Base-by-base conservation (phyloP, 2,329 filamentous ascomycete genomes). In the Ophiostoma perfectum region DNA sequence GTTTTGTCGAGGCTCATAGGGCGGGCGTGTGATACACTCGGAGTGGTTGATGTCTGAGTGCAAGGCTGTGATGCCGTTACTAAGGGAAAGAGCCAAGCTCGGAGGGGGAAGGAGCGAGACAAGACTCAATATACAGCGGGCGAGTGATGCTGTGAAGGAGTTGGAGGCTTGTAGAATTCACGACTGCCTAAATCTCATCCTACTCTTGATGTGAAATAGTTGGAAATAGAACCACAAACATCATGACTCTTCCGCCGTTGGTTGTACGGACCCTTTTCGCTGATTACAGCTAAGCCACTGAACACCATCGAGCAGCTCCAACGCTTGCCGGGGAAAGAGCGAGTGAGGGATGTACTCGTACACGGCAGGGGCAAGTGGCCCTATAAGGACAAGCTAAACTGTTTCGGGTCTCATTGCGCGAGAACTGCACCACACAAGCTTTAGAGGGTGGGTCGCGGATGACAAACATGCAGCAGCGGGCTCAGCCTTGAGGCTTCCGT, bases 181-280 rank as follows among this genome's bases (percentile, higher is more conserved):
- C n/a, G 49, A 36, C 49, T 55, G 49, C 49, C 49, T 55, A 27
- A 18, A 11, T 3, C 8, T 55, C 1, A 4, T 55, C 4, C 11
- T 27, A 55, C 18, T 55, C 18, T 45, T 27, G 27, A 4, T 55
- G n/a, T 11, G 12, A 11, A 55, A 9, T 27, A 18, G 5, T 18
- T 9, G 2, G 9, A 14, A 7, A 7, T 55, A 27, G 4, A 27
- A 4, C 14, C 18, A 8, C 49, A 55, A 14, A 12, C 12, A 55
- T 55, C 49, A 55, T 55, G 49, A 55, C 49, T 55, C 7, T 27
- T n/a, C 18, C 9, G 4, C 18, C 9, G 18, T 11, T 55, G 49
- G 49, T 55, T 55, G 49, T 55, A 55, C 49, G 49, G n/a, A 55
- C 49, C n/a, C 49, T 58, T 58, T 38, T 36, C 27, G 27, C 11